A percentile compares a stretch with the other conserved stretches of the same genome.
These are phyloP conservation scores for Astrothelium macrocarpum DNA, from an alignment of 495 filamentous ascomycete genomes.

Conservation along the genomic window DNA sequence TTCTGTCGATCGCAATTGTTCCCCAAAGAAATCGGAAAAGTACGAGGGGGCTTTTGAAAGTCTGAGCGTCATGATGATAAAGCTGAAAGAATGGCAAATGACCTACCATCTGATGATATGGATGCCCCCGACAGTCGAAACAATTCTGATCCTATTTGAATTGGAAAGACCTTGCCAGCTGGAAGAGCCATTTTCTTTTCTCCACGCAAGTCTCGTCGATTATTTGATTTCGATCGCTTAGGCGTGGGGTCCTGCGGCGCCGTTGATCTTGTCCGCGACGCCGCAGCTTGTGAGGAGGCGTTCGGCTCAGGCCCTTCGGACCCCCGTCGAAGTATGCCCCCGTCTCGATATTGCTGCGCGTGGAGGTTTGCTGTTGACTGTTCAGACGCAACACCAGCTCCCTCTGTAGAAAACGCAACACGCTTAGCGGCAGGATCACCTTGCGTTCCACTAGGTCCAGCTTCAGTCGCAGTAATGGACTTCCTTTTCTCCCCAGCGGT, in stretches of 20 bases:
- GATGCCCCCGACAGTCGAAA: slow-evolving; percentile 93
- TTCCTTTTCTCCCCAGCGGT: neutral
- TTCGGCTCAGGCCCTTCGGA: neutral
- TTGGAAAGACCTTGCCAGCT: slow-evolving; percentile 68
- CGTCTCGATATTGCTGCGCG: neutral
- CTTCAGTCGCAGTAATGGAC: neutral
- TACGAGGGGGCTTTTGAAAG: slow-evolving; percentile 85
- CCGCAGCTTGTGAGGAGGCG: neutral
- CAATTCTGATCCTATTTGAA: slow-evolving; percentile 85
- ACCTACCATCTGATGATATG: slow-evolving; percentile 89
- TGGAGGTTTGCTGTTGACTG: neutral
- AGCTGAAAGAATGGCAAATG: slow-evolving; percentile 1
- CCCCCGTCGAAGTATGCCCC: neutral
- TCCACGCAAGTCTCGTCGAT: neutral
- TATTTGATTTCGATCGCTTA: neutral
- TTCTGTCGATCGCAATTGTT: slow-evolving; percentile 58
- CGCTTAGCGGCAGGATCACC: neutral
- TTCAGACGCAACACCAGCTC: neutral
- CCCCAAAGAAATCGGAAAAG: slow-evolving; percentile 88
- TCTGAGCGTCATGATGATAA: slow-evolving; percentile 33
- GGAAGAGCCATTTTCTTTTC: slow-evolving; percentile 32
- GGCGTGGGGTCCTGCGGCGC: neutral
- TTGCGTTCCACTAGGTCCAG: neutral
- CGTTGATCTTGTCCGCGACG: neutral
- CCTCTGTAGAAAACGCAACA: neutral